Evolutionary conservation across 2,329 filamentous ascomycete genomes (phyloP).

Genomic region (Akanthomyces lecanii): DNA sequence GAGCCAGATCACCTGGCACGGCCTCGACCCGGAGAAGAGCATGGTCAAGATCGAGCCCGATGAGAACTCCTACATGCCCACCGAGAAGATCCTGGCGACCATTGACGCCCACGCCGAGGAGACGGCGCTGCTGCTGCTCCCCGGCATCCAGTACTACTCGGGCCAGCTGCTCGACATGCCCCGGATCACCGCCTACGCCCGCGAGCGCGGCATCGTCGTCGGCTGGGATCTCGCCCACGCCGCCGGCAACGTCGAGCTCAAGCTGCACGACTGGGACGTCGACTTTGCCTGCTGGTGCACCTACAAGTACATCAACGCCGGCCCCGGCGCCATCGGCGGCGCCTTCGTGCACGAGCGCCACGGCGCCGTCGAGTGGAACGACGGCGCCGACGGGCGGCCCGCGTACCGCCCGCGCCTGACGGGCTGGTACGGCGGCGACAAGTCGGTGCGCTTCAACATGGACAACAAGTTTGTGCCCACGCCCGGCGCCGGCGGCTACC

Average conservation of each 20-base stretch:
- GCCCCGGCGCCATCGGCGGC: constrained; percentile 75
- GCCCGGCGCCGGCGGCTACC: constrained; percentile 73
- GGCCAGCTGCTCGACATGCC: constrained; percentile 84
- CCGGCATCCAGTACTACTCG: constrained; percentile 88
- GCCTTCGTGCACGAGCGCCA: constrained; percentile 77
- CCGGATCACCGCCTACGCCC: constrained; percentile 73
- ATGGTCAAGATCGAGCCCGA: constrained; percentile 72
- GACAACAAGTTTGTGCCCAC: constrained; percentile 74
- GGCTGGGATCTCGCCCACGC: constrained; percentile 90
- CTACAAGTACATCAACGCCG: constrained; percentile 90
- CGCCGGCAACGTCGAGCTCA: constrained; percentile 74
- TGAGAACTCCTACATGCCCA: constrained; percentile 58
- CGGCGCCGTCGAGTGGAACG: constrained; percentile 47
- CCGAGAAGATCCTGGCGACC: constrained; percentile 63
- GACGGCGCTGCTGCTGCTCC: constrained; percentile 73
- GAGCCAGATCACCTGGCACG: constrained; percentile 72
- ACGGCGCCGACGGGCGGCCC: constrained; percentile 32
- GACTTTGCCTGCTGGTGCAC: constrained; percentile 93
- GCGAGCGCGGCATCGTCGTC: constrained; percentile 64
- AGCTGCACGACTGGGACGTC: constrained; percentile 82
- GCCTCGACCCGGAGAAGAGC: constrained; percentile 58
- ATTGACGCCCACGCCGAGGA: constrained; percentile 72
- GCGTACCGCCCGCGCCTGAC: constrained; percentile 62
- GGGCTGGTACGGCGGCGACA: constrained; percentile 87
- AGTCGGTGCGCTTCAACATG: constrained; percentile 75